Evolutionary conservation across 1,284 basidiomycete species (phyloP).

Genomic region (Mrakiaceae sp.): DNA sequence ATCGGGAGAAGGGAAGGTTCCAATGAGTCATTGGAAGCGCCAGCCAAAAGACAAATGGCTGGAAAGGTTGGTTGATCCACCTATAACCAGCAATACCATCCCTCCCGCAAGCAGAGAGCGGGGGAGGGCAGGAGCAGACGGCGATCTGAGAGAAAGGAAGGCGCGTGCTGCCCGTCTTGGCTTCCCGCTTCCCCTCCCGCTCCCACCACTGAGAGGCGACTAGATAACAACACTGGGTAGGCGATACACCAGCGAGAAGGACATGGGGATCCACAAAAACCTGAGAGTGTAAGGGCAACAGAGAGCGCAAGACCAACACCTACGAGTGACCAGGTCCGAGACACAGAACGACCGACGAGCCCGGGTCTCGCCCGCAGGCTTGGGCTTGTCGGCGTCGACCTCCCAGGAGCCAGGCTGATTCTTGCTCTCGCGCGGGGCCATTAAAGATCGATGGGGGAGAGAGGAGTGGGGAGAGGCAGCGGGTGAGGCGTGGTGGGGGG

Average conservation of each 20-base stretch:
- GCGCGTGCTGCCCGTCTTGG: not conserved
- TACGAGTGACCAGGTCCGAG: slow-evolving; percentile 55
- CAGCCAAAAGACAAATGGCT: not conserved
- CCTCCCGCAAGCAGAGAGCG: not conserved
- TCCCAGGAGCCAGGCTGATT: slow-evolving; percentile 35
- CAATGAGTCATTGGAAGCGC: not conserved
- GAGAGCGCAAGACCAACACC: slow-evolving; percentile 18
- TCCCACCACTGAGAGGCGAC: not conserved
- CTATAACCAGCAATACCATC: too few species aligned
- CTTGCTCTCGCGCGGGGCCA: slow-evolving; percentile 35
- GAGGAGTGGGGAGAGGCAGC: too few species aligned
- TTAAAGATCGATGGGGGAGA: slow-evolving; percentile 11
- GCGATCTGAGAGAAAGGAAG: not conserved
- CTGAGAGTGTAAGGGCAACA: not conserved
- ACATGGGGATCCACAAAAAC: not conserved
- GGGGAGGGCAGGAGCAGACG: not conserved
- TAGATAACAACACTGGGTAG: too few species aligned
- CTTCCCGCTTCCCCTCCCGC: not conserved
- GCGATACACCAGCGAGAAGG: too few species aligned
- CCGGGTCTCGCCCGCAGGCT: slow-evolving; percentile 47
- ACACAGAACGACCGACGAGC: slow-evolving; percentile 56
- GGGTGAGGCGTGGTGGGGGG: too few species aligned
- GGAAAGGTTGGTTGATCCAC: not conserved
- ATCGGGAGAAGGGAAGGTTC: not conserved
- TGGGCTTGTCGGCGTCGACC: slow-evolving; percentile 37